Evolutionary conservation across 2,329 filamentous ascomycete genomes (phyloP).

Genomic region (Venturia carpophila): DNA sequence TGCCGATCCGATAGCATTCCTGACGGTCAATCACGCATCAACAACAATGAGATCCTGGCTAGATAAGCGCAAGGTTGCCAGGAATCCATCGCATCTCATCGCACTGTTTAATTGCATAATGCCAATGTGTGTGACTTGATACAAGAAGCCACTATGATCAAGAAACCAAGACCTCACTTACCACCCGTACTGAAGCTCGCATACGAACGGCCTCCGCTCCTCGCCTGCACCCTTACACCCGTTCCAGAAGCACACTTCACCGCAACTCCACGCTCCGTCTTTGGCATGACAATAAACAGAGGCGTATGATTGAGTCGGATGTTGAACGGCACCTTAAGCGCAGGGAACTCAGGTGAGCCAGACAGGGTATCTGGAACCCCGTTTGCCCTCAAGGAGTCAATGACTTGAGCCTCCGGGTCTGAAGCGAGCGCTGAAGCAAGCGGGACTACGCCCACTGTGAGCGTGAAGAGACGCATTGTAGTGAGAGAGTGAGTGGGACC

Average conservation of each 20-base stretch:
- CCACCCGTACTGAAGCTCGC: slow-evolving; percentile 39
- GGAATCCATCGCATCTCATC: no score
- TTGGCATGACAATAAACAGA: slow-evolving; percentile 49
- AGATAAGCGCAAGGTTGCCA: no score
- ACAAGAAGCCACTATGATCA: slow-evolving; percentile 26
- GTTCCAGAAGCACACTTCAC: slow-evolving; percentile 46
- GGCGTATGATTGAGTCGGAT: slow-evolving; percentile 37
- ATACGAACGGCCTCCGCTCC: slow-evolving; percentile 58
- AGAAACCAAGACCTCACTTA: slow-evolving; percentile 24
- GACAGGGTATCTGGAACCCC: slow-evolving; percentile 21
- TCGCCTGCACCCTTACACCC: slow-evolving; percentile 51
- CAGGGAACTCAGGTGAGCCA: slow-evolving; percentile 23
- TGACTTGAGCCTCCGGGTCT: background rate
- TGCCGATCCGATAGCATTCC: no score
- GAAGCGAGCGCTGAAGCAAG: background rate
- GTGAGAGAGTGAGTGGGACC: background rate
- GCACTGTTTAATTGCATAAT: no score
- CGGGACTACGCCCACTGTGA: background rate
- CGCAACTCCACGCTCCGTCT: slow-evolving; percentile 46
- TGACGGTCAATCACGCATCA: no score
- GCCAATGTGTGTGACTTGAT: background rate
- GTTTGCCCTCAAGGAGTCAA: slow-evolving; percentile 21
- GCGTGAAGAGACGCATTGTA: background rate
- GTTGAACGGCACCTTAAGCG: slow-evolving; percentile 27
- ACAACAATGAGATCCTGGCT: no score